A percentile compares a stretch with the other conserved stretches of the same genome.
Conservation (phyloP, 2,329 filamentous ascomycete species). For the Tolypocladium nubicola region DNA sequence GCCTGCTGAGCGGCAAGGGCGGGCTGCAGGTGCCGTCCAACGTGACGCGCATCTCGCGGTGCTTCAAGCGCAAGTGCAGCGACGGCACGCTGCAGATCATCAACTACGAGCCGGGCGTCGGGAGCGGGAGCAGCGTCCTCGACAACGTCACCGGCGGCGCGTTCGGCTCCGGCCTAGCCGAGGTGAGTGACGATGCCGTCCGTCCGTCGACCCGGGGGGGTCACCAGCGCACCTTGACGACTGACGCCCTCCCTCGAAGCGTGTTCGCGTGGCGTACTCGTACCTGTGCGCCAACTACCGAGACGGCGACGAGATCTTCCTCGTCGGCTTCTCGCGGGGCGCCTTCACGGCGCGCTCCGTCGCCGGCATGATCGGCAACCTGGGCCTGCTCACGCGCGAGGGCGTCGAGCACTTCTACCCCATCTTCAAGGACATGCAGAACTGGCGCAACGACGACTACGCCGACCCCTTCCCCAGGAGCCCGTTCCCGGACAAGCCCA, state of each 20-base stretch:
- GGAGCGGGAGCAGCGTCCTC: conserved; percentile 38
- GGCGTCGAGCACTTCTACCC: conserved; percentile 44
- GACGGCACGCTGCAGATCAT: conserved; percentile 48
- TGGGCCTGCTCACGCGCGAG: conserved; percentile 41
- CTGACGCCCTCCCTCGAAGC: conserved; percentile 18
- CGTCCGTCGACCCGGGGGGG: not conserved
- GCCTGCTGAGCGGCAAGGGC: conserved; percentile 23
- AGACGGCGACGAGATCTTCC: conserved; percentile 44
- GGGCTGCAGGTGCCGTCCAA: conserved; percentile 44
- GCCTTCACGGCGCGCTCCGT: conserved; percentile 49
- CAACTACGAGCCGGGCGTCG: conserved; percentile 51
- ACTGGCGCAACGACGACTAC: conserved; percentile 35
- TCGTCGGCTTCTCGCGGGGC: conserved; percentile 47
- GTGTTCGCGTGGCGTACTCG: conserved; percentile 49
- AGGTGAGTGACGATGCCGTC: conserved; percentile 23
- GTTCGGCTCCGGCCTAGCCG: conserved; percentile 43
- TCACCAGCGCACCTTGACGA: not conserved
- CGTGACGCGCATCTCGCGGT: conserved; percentile 48
- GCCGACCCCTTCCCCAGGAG: conserved; percentile 34
- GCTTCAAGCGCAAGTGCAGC: conserved; percentile 38
- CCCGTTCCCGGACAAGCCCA: conserved; percentile 39
- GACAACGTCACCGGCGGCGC: conserved; percentile 42
- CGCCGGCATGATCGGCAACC: conserved; percentile 38
- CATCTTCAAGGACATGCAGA: conserved; percentile 46
- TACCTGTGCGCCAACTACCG: conserved; percentile 53